Base-by-base conservation (phyloP, 1,139 yeast species). In the Martiniozyma asiatica region DNA sequence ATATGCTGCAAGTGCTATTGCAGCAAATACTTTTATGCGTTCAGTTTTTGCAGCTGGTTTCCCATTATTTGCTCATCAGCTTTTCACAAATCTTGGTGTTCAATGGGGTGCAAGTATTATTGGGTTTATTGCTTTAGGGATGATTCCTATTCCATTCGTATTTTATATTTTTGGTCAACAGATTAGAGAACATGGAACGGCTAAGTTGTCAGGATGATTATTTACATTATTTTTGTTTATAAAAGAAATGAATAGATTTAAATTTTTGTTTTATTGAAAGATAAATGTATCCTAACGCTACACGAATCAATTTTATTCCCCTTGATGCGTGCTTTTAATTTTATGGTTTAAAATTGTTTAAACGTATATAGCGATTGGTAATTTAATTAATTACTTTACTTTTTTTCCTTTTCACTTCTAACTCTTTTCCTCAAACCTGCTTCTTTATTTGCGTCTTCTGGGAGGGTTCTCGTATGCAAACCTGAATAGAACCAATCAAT, bases 1-100 rank as follows among this genome's bases (percentile, higher is more conserved):
- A 16, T 72, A 65, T 39, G 73, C 85, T 8, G 94, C 94, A 0
- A 73, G 85, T 8, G 92, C 85, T 1, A 63, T 81, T 51, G 93
- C 92, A 5, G 85, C 87, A 8, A 80, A 76, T 49, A 73, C 81
- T 20, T 65, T 81, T 38, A 57, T 75, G 33, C 64, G 94, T 47
- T 74, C 80, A 34, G 44, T 68, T 3, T 58, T 77, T 58, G 84
- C 85, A 5, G 79, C 81, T 6, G 70, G 78, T 1, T 80, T 84
- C 56, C 94, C 94, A 2, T 56, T 82, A 24, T 81, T 81, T 51
- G 72, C 78, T 2, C 59, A 68, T 15, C 68, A 68, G 35, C 58
- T 79, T 60, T 74, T 65, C 49, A 47, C 53, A 29, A 41, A 39
- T 20, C 25, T 47, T 11, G 85, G 80, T 0, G 61, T 65, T 3